Evolutionary conservation across 1,284 basidiomycete species (phyloP), one percentile per base, ranked within the genome.

Genomic region (Cryptococcus sp.): DNA sequence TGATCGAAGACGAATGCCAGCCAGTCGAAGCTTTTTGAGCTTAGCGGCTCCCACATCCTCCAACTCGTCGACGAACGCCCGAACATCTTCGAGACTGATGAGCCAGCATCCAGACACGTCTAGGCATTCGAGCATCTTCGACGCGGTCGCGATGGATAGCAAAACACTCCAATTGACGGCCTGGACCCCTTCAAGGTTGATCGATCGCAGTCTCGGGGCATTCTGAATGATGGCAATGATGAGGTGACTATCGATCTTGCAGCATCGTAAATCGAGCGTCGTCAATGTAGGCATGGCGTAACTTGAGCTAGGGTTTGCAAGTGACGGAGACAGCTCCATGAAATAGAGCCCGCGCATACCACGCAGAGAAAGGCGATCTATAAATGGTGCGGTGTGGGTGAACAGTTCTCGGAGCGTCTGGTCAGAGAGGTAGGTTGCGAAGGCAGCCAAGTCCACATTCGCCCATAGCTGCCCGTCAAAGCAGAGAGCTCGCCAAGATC

Each of bases 401-500:
- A 70, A 63, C 11, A 73, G 66, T 39, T 60, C 48, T 23, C 50
- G 50, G 34, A 65, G 46, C 3, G 66, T 69, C 16, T 61, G 64
- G 2, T 69, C 64, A 19, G 70, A 68, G 48, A 76, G 45, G 43
- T 57, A 46, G 19, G 78, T 74, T 16, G 83, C 80, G 70, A 86
- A 85, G 3, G 81, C 74, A 7, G 73, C 79, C 36, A 88, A 77
- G 66, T 87, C 79, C 36, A 89, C 72, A 46, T 79, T 61, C 24
- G 78, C 68, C 91, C 92, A 96, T 16, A 94, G 79, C 67, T 91
- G 87, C 7, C 91, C 91, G 68, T 96, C 92, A 58, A 87, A 84
- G 43, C 86, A 84, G 28, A 93, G 82, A 5, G 77, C 69, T 48
- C 81, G 83, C 91, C 91, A 97, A 3, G 78, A 67, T 66, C 82